phyloP scores from a whole-genome alignment of 1,284 basidiomycete genomes.

The Malassezia brasiliensis region DNA sequence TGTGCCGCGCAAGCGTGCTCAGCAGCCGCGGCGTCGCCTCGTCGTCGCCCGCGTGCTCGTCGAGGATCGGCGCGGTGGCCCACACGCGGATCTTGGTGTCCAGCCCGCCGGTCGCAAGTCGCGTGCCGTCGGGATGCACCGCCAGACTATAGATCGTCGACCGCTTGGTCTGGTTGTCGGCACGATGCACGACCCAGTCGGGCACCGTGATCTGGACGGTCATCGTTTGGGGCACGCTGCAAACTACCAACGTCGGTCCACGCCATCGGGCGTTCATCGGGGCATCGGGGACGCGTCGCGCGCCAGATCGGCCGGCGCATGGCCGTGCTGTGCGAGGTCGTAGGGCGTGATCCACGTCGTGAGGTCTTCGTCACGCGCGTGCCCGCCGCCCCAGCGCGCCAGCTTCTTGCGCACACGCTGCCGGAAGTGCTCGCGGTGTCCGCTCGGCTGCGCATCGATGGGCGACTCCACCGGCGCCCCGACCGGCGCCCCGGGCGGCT shows the following conservation, averaged over 20 bases:
- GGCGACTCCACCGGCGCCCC: neutral
- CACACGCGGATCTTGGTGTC: constrained; percentile 80
- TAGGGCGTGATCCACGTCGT: constrained; percentile 17
- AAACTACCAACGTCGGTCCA: neutral
- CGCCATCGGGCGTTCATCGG: neutral
- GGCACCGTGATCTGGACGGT: constrained; percentile 31
- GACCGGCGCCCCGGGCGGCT: neutral
- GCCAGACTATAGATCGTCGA: constrained; percentile 83
- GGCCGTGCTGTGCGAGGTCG: neutral
- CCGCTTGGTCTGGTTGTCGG: constrained; percentile 56
- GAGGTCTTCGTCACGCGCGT: constrained; percentile 11
- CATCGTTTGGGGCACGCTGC: neutral
- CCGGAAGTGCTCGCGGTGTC: constrained; percentile 12
- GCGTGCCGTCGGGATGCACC: constrained; percentile 88
- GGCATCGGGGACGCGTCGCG: neutral
- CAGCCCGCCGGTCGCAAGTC: constrained; percentile 88
- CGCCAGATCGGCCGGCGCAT: neutral
- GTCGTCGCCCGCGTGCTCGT: constrained; percentile 60
- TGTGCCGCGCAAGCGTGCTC: constrained; percentile 84
- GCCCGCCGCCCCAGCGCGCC: constrained; percentile 8
- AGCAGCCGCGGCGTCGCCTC: constrained; percentile 73
- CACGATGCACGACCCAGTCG: constrained; percentile 45
- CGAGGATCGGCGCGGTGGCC: constrained; percentile 85
- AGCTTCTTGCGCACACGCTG: constrained; percentile 10
- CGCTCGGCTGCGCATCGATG: neutral